Conservation (phyloP, 768 basidiomycete species). For the Amanita molliuscula region DNA sequence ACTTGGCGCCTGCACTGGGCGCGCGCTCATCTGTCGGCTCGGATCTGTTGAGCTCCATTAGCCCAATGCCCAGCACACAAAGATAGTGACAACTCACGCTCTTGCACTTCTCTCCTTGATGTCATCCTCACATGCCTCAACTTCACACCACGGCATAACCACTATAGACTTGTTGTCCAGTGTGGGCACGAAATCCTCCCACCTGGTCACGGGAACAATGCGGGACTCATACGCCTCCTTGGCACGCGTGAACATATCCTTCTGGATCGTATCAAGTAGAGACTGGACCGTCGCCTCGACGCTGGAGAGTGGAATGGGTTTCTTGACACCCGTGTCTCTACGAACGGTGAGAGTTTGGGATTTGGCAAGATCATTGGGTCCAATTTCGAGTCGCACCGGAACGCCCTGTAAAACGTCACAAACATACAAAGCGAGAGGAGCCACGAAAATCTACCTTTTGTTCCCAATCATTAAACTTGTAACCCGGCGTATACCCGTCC, state of each 20-base stretch:
- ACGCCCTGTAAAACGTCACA: constrained; percentile 56
- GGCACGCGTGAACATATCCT: constrained; percentile 78
- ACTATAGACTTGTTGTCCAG: constrained; percentile 83
- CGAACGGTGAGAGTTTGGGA: constrained; percentile 77
- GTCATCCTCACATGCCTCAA: constrained; percentile 87
- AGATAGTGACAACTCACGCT: constrained; percentile 43
- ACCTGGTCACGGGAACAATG: constrained; percentile 65
- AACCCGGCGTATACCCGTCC: constrained; percentile 96
- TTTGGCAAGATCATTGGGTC: constrained; percentile 84
- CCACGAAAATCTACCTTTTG: constrained; percentile 57
- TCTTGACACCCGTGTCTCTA: constrained; percentile 47
- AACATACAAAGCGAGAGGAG: neutral
- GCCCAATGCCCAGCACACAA: constrained; percentile 4
- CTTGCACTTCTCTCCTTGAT: constrained; percentile 91
- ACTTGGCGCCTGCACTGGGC: constrained; percentile 96
- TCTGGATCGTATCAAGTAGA: constrained; percentile 80
- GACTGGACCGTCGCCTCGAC: constrained; percentile 38
- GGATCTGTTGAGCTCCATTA: constrained; percentile 33
- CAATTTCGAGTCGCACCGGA: constrained; percentile 93
- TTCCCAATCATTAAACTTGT: constrained; percentile 99
- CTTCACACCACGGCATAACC: constrained; percentile 95
- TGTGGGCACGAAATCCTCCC: constrained; percentile 90
- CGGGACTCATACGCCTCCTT: constrained; percentile 61
- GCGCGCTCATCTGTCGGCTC: constrained; percentile 91
- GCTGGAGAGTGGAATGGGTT: constrained; percentile 31